Percentiles rank a stretch among this genome's conserved stretches.
phyloP scores from a whole-genome alignment of 805 yeast genomes.

The Zygotorulaspora danielsina region DNA sequence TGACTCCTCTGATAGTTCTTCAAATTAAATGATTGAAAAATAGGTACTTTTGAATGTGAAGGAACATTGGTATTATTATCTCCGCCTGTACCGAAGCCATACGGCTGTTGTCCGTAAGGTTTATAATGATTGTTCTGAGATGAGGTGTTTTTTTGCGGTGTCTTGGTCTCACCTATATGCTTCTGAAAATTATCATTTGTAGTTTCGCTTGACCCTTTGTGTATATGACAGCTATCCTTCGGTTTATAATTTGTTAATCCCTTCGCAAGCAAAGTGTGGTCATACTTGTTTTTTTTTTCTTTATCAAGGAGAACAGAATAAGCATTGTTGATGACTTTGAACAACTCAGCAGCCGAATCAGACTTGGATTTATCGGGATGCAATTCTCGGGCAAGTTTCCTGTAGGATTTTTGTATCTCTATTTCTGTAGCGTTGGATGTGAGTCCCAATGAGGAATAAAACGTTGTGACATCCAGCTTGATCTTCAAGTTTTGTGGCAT shows the following conservation, averaged over 20 bases:
- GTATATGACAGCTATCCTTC: conserved; percentile 1
- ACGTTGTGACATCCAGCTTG: conserved; percentile 30
- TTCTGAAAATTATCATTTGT: not conserved
- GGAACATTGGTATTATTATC: conserved; percentile 1
- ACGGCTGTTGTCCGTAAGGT: conserved; percentile 35
- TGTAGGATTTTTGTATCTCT: conserved; percentile 69
- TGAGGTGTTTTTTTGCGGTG: conserved; percentile 1
- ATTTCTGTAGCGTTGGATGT: conserved; percentile 23
- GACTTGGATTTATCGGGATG: conserved; percentile 78
- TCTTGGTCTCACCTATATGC: not conserved
- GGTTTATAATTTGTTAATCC: conserved; percentile 22
- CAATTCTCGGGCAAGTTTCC: conserved; percentile 62
- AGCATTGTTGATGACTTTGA: conserved; percentile 33
- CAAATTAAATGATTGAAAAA: conserved; percentile 28
- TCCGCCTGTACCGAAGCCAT: conserved; percentile 29
- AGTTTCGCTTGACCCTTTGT: not conserved
- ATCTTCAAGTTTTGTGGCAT: conserved; percentile 14
- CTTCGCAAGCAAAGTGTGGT: conserved; percentile 16
- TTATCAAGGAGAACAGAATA: conserved; percentile 30
- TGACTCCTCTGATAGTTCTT: conserved; percentile 26
- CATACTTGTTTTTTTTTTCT: conserved; percentile 22
- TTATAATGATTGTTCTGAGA: conserved; percentile 16
- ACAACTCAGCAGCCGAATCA: conserved; percentile 31
- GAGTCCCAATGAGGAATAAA: conserved; percentile 31
- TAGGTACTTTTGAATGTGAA: conserved; percentile 17